A percentile compares a stretch with the other conserved stretches of the same genome.
phyloP scores from a whole-genome alignment of 208 protist species.

The Leishmania braziliensis region DNA sequence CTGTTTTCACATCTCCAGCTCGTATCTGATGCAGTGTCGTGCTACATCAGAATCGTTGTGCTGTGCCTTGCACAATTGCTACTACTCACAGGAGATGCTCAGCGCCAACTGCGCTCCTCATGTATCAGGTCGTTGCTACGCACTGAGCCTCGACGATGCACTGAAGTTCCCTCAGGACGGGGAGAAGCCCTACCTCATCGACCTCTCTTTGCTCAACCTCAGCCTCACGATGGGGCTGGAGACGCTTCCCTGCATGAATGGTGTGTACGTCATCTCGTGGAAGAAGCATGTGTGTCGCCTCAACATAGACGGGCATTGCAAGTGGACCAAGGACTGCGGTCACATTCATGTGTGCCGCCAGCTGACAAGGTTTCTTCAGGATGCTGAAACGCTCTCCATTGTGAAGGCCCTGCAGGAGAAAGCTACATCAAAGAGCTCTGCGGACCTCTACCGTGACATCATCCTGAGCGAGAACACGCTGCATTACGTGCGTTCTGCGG shows the following conservation, averaged over 20 bases:
- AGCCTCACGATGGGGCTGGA: conserved; percentile 52
- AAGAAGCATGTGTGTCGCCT: conserved; percentile 49
- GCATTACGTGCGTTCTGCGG: conserved; percentile 33
- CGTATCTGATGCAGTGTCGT: conserved; percentile 45
- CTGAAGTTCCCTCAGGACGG: conserved; percentile 22
- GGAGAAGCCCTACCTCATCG: conserved; percentile 32
- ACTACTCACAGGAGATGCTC: conserved; percentile 64
- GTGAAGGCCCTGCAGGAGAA: conserved; percentile 34
- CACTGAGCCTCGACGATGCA: conserved; percentile 39
- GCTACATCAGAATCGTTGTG: conserved; percentile 40
- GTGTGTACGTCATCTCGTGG: conserved; percentile 41
- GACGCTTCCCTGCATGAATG: conserved; percentile 35
- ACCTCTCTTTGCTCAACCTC: conserved; percentile 43
- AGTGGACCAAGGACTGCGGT: conserved; percentile 71
- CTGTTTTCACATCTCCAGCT: conserved; percentile 44
- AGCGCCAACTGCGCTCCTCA: conserved; percentile 34
- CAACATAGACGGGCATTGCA: conserved; percentile 51
- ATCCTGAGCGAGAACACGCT: conserved; percentile 33
- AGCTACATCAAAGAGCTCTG: conserved; percentile 12
- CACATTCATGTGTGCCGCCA: conserved; percentile 59
- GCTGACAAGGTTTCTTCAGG: conserved; percentile 34
- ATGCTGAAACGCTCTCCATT: conserved; percentile 30
- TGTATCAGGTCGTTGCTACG: conserved; percentile 35
- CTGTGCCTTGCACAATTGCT: conserved; percentile 64
- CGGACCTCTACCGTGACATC: conserved; percentile 34